phyloP scores from a whole-genome alignment of 1,284 basidiomycete species.

The Puccinia polysora region DNA sequence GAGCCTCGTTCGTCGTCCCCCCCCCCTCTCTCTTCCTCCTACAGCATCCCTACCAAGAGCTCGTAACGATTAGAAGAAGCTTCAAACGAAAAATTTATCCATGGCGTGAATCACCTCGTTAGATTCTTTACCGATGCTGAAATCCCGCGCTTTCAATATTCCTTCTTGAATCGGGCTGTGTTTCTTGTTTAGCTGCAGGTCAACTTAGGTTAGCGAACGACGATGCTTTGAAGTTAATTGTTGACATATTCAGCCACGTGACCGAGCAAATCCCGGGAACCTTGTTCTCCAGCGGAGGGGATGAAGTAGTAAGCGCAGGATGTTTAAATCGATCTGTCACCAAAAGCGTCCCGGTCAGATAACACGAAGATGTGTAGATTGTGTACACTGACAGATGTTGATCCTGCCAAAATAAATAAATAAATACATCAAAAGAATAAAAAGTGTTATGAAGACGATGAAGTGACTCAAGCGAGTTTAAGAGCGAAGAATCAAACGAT shows the following conservation, averaged over 20 bases:
- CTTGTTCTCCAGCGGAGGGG: slow-evolving; percentile 73
- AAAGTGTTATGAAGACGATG: slow-evolving; percentile 56
- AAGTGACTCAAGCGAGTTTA: slow-evolving; percentile 60
- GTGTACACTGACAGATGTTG: too few relatives aligned
- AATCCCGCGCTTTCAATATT: neutral
- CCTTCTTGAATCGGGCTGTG: slow-evolving; percentile 19
- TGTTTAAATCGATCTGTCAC: neutral
- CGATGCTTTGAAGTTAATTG: slow-evolving; percentile 57
- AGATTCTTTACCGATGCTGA: too few relatives aligned
- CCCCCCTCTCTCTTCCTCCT: neutral
- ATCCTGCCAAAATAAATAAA: too few relatives aligned
- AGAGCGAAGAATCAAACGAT: slow-evolving; percentile 59
- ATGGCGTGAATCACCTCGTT: too few relatives aligned
- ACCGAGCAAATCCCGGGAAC: slow-evolving; percentile 60
- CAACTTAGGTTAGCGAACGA: slow-evolving; percentile 67
- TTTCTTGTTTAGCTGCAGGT: slow-evolving; percentile 68
- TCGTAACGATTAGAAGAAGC: too few relatives aligned
- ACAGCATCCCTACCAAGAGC: neutral
- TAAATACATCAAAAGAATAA: slow-evolving; percentile 46
- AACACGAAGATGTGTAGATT: neutral
- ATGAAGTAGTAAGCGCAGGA: slow-evolving; percentile 71
- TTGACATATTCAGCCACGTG: slow-evolving; percentile 56
- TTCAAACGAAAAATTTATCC: too few relatives aligned
- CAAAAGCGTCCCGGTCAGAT: neutral
- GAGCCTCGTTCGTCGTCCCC: slow-evolving; percentile 53